Conservation (phyloP, 192 early-diverging fungal species). For the Piromyces finnis region DNA sequence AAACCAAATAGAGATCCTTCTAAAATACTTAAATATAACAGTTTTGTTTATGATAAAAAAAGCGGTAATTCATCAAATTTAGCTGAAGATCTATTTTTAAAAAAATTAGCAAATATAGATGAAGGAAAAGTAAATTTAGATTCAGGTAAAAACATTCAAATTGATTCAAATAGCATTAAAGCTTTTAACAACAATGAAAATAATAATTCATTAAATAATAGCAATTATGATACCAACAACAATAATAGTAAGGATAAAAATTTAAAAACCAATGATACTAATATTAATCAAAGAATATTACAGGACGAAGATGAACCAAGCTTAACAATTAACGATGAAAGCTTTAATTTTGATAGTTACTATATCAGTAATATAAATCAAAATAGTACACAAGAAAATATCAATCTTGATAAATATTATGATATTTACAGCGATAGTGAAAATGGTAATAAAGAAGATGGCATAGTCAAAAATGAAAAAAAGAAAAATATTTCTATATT, state of each 20-base stretch:
- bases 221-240: not conserved
- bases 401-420: not conserved
- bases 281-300: not conserved
- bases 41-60: not conserved
- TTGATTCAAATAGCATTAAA: not conserved
- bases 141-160: not conserved
- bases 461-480: not conserved
- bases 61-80: not conserved
- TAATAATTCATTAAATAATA: too few relatives aligned
- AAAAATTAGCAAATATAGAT: not conserved
- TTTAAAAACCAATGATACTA: not conserved
- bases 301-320: not conserved
- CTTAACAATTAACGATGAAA: not conserved
- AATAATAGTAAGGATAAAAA: not conserved
- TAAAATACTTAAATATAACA: not conserved
- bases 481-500: not conserved
- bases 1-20: not conserved
- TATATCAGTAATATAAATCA: not conserved
- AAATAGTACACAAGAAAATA: not conserved
- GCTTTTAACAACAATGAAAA: not conserved
- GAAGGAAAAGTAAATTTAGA: not conserved
- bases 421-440: not conserved
- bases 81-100: not conserved
- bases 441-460: not conserved
- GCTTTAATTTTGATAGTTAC: not conserved